phyloP scores from a whole-genome alignment of 768 basidiomycete species.

The Crucibulum laeve region DNA sequence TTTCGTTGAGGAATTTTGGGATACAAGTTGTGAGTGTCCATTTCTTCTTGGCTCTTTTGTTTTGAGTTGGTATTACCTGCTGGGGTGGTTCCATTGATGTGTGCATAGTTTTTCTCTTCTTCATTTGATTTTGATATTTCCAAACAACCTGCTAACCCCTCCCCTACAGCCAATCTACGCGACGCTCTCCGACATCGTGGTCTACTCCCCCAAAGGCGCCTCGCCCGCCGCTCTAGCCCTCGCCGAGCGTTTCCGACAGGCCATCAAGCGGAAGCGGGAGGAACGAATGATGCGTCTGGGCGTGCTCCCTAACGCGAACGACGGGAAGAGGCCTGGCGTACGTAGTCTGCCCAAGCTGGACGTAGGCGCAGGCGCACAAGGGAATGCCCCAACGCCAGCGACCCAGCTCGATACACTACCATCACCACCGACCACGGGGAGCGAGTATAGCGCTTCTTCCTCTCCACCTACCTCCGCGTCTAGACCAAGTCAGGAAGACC shows the following conservation, averaged over 20 bases:
- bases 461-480: too few relatives aligned
- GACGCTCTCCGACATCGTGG: conserved; percentile 83
- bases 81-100: neutral
- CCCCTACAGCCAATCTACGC: conserved; percentile 69
- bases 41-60: conserved; percentile 4
- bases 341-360: too few relatives aligned
- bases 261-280: conserved; percentile 51
- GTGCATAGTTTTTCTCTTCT: neutral
- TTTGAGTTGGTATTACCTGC: too few relatives aligned
- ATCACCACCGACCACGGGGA: too few relatives aligned
- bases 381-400: too few relatives aligned
- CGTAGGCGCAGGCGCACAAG: too few relatives aligned
- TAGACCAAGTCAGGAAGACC: conserved; percentile 2
- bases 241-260: conserved; percentile 62
- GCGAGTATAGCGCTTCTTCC: too few relatives aligned
- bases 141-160: neutral
- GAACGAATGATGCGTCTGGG: too few relatives aligned
- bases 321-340: too few relatives aligned
- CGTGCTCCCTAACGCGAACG: too few relatives aligned
- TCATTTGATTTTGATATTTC: neutral
- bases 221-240: conserved; percentile 51
- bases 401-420: too few relatives aligned
- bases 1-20: conserved; percentile 82
- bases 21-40: conserved; percentile 72
- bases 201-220: conserved; percentile 76